phyloP scores from a whole-genome alignment of 306 rosid species.

The Vachellia pachyceras region DNA sequence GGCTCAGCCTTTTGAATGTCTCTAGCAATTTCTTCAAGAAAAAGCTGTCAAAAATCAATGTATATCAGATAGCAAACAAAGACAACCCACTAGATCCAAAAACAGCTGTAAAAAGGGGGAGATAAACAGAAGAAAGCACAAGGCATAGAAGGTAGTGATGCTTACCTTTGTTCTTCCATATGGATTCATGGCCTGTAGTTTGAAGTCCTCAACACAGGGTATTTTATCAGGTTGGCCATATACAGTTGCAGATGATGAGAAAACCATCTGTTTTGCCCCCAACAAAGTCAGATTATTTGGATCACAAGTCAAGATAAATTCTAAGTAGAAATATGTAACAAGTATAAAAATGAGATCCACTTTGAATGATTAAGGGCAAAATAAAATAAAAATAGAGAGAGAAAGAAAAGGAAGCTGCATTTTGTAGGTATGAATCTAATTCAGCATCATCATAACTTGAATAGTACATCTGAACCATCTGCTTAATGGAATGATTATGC shows the following conservation, averaged over 20 bases:
- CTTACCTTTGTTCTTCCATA: slow-evolving; percentile 76
- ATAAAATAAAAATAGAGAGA: too few relatives aligned
- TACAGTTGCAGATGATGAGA: slow-evolving; percentile 79
- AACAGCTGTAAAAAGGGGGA: background rate
- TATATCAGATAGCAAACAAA: slow-evolving; percentile 5
- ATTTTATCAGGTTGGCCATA: slow-evolving; percentile 74
- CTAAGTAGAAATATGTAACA: background rate
- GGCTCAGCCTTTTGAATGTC: slow-evolving; percentile 70
- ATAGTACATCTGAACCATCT: background rate
- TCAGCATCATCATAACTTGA: background rate
- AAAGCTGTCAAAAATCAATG: slow-evolving; percentile 49
- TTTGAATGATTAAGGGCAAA: background rate
- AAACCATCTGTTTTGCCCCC: slow-evolving; percentile 55
- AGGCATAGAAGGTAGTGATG: background rate
- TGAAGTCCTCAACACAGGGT: slow-evolving; percentile 73
- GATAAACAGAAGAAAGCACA: background rate
- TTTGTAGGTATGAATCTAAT: background rate
- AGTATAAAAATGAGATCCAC: background rate
- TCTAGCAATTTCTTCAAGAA: slow-evolving; percentile 70
- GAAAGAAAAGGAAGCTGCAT: slow-evolving; percentile 1
- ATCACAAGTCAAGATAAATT: background rate
- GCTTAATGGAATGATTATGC: background rate
- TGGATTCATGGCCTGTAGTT: slow-evolving; percentile 67
- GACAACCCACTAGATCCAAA: background rate
- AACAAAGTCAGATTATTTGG: background rate